Base-by-base conservation (phyloP, 306 rosid genomes). In the Cicer arietinum region DNA sequence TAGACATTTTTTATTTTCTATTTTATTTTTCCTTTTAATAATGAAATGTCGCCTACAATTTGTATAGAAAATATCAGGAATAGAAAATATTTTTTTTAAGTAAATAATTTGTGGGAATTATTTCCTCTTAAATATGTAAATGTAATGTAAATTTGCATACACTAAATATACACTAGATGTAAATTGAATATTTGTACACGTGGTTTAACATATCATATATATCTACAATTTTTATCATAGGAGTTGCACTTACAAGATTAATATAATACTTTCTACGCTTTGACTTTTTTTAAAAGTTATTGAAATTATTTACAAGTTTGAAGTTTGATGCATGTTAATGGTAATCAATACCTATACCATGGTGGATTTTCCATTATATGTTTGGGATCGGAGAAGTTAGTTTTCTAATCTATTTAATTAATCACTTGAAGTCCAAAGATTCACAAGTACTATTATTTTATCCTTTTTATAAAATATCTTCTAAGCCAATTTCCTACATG, bases 351-450 rank as follows among this genome's bases (percentile, higher is more conserved):
- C 37, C 16, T 18, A 12, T 45, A 35, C 56, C 65, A 62, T 61
- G 17, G 13, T 8, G 35, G 40, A 63, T 60, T 57, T 51, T 11
- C 14, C 43, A 20, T 44, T 10, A 7, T 40, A 77, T 67, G 41
- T 7, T 14, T 54, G 58, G 56, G 64, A 12, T 54, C 48, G 56
- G 64, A 12, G 58, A 51, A 79, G 59, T 11, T 64, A 25, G 9
- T 71, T 44, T 48, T 35, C 10, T 40, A 54, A 48, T 18, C 5
- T 50, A 69, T 48, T 25, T 25, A 25, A 25, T 6, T 14, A 64
- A 53, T 63, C 42, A 54, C 7, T 67, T 48, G 60, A 73, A 68
- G 51, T 39, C 16, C 41, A 67, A 57, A 57, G 58, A 20, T 67
- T 46, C 40, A 54, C 12, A 47, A 16, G 25, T 61, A 62, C 43